These are phyloP conservation scores for Amaranthus palmeri DNA, from an alignment of 148 eudicot genomes.

Conservation along the genomic window DNA sequence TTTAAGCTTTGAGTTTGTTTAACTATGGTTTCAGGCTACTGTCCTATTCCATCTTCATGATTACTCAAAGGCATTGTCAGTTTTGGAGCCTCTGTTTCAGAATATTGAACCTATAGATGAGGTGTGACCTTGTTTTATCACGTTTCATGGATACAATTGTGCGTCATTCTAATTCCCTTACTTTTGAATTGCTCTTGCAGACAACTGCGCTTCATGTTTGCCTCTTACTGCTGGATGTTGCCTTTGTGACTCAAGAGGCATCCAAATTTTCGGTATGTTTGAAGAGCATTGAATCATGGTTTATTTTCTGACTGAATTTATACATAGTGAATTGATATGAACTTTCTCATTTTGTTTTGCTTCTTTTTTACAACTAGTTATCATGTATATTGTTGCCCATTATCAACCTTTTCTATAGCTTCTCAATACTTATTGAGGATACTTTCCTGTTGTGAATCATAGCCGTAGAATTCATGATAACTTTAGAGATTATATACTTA, in stretches of 20 bases:
- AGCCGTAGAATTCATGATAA: constrained; percentile 1
- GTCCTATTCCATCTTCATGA: constrained; percentile 76
- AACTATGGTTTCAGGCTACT: constrained; percentile 55
- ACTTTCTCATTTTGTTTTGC: not conserved
- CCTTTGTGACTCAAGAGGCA: constrained; percentile 59
- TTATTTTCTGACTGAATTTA: not conserved
- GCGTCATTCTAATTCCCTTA: constrained; percentile 8
- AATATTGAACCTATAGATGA: constrained; percentile 89
- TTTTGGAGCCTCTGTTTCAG: constrained; percentile 70
- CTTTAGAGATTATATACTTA: not conserved
- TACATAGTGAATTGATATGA: not conserved
- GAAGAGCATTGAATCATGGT: not conserved
- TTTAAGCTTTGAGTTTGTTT: constrained; percentile 1
- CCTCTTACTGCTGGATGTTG: constrained; percentile 78
- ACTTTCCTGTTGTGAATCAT: not conserved
- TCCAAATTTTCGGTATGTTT: constrained; percentile 68
- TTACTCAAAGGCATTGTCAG: constrained; percentile 58
- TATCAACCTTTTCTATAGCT: not conserved
- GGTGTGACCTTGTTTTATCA: constrained; percentile 35
- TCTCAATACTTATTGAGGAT: not conserved
- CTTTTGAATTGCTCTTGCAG: constrained; percentile 28
- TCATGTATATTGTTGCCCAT: not conserved
- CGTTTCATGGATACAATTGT: not conserved
- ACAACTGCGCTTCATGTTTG: constrained; percentile 75
- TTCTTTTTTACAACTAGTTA: not conserved